A percentile compares a stretch with the other conserved stretches of the same genome.
Conservation (phyloP, 148 eudicot species). For the Rhododendron griersonianum region DNA sequence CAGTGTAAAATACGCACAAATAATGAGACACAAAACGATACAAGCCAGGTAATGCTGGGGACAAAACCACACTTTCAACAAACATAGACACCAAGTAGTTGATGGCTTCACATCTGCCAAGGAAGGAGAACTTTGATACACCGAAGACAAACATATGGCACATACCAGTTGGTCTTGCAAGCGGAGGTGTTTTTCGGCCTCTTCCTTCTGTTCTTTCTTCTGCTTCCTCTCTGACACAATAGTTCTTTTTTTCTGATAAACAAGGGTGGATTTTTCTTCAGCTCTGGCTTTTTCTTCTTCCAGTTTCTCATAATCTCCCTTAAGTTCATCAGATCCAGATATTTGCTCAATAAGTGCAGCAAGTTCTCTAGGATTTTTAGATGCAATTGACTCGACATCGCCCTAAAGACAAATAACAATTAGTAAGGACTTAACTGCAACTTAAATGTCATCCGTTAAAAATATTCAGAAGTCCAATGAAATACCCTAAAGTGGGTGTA, state of each 20-base stretch:
- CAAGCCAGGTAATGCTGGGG: neutral
- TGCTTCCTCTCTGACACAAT: constrained; percentile 84
- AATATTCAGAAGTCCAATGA: constrained; percentile 2
- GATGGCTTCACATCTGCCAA: neutral
- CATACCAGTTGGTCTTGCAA: constrained; percentile 83
- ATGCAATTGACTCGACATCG: constrained; percentile 95
- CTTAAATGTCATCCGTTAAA: neutral
- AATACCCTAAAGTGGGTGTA: neutral
- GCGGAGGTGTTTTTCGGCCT: constrained; percentile 91
- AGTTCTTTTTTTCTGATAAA: constrained; percentile 80
- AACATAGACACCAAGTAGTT: neutral
- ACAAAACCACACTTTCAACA: neutral
- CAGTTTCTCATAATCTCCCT: constrained; percentile 75
- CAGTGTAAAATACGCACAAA: too few species aligned
- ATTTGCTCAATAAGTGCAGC: constrained; percentile 90
- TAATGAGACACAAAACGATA: neutral
- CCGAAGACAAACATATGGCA: neutral
- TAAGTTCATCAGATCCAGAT: constrained; percentile 95
- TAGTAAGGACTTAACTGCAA: neutral
- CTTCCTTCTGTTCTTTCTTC: constrained; percentile 96
- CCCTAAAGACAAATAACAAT: constrained; percentile 44
- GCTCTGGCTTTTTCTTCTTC: constrained; percentile 80
- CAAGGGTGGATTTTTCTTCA: constrained; percentile 82
- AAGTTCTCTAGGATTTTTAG: constrained; percentile 93
- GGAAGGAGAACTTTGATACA: neutral